phyloP scores from a whole-genome alignment of 257 asterid species.

The Penstemon newberryi region DNA sequence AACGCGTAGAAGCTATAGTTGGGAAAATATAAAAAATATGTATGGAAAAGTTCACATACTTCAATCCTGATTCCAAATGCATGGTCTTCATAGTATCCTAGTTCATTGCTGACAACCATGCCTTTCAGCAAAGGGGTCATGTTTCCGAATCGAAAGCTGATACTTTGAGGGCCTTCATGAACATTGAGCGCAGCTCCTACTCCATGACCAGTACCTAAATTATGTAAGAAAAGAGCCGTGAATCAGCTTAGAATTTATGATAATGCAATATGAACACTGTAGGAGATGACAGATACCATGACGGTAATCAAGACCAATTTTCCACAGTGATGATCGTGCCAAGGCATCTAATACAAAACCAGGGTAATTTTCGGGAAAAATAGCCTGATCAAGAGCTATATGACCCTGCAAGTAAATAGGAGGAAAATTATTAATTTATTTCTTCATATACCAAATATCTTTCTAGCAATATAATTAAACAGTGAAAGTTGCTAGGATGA shows the following conservation, averaged over 20 bases:
- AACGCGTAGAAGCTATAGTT: background rate
- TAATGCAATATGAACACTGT: background rate
- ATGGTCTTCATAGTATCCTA: conserved; percentile 97
- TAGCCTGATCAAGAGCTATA: conserved; percentile 91
- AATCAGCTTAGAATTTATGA: conserved; percentile 18
- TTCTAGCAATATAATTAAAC: conserved; percentile 3
- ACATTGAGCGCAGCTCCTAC: conserved; percentile 99
- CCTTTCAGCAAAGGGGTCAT: conserved; percentile 86
- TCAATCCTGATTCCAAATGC: conserved; percentile 96
- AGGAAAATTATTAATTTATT: conserved; percentile 15
- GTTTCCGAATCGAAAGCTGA: conserved; percentile 94
- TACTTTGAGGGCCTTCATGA: conserved; percentile 99
- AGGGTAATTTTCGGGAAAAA: conserved; percentile 93
- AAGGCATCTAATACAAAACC: conserved; percentile 95
- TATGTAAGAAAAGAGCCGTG: conserved; percentile 14
- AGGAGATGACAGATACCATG: conserved; percentile 60
- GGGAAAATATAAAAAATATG: no score
- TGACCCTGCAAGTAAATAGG: conserved; percentile 70
- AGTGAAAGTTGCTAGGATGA: conserved; percentile 20
- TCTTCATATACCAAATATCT: conserved; percentile 1
- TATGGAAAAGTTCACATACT: conserved; percentile 43
- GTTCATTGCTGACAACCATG: conserved; percentile 98
- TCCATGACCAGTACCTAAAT: conserved; percentile 95
- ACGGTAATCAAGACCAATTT: conserved; percentile 97
- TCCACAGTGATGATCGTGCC: conserved; percentile 94